Percentiles rank a stretch among this genome's conserved stretches.
phyloP scores from a whole-genome alignment of 2,329 filamentous ascomycete species.

The Stemphylium vesicarium region DNA sequence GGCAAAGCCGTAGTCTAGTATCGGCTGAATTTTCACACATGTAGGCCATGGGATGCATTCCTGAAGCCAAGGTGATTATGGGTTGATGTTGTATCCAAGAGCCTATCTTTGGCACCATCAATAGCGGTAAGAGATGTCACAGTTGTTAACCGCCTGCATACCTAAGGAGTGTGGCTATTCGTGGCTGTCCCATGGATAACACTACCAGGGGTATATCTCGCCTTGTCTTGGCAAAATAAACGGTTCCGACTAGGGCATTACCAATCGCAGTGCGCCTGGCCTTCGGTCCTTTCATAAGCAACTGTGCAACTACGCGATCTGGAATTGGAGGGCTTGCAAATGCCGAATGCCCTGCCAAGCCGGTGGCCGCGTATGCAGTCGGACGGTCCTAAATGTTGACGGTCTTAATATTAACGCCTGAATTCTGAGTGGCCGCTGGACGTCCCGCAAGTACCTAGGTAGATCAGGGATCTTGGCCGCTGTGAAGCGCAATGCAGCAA shows the following conservation, averaged over 20 bases:
- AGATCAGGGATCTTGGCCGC: neutral
- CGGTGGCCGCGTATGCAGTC: neutral
- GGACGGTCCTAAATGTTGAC: neutral
- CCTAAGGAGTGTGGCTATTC: neutral
- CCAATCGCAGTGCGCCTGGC: neutral
- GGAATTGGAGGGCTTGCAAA: neutral
- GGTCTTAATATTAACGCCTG: neutral
- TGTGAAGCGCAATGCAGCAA: neutral
- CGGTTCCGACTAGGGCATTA: neutral
- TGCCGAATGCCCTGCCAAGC: neutral
- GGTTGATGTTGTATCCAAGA: no score
- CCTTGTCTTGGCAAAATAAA: neutral
- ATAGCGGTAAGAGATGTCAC: neutral
- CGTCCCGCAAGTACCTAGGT: neutral
- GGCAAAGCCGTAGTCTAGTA: neutral
- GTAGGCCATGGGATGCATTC: neutral
- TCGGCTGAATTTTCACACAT: neutral
- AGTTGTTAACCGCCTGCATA: neutral
- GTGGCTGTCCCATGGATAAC: neutral
- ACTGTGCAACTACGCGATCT: neutral
- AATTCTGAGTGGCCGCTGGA: neutral
- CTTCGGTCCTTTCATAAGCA: neutral
- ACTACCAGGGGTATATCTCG: neutral
- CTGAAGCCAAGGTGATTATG: neutral
- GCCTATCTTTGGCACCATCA: neutral